Evolutionary conservation across 129 eudicot genomes (phyloP), one percentile per base, ranked within the genome.

Genomic region (Helianthus tuberosus): DNA sequence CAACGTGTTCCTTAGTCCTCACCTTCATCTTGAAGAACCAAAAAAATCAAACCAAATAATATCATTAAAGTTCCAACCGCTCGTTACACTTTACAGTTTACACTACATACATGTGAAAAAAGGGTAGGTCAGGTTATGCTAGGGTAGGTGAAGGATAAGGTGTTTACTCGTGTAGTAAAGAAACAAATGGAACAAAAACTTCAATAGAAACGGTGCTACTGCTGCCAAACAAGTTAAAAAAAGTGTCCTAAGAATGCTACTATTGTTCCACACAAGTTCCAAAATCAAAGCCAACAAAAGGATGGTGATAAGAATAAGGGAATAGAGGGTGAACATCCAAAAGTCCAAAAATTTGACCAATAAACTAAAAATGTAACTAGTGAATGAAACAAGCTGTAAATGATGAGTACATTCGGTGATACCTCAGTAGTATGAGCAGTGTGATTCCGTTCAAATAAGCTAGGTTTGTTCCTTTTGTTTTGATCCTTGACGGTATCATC

Each of bases 381-480:
- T 11, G 38, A 6, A 25, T 25, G 64, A 58, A 27, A 58, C 23
- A 58, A 11, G 38, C 25, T 58, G 38, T 58, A 58, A 58, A 11
- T 10, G 5, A 11, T n/a, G 13, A 36, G 41, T 38, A 59, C 27
- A 59, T 59, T 59, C 5, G 15, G 64, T 25, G 23, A 69, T 72
- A 89, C 96, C 90, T 84, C 91, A 14, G 50, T 36, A 20, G 91
- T 79, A 71, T 69, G 86, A 9, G 93, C 90, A 72, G 97, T 82
- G 25, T 29, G 23, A 76, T 90, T 88, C 17, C 89, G 81, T 65
- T 79, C 93, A 89, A 88, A 75, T 79, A 90, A 65, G 80, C 81
- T 86, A 59, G 84, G 74, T 61, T 77, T 84, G 50, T 71, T 20
- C 27, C 8, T 67, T 68, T 75, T 72, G 10, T 66, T 69, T 68